Conservation (phyloP, 1,139 yeast species). For the Taphrina communis region DNA sequence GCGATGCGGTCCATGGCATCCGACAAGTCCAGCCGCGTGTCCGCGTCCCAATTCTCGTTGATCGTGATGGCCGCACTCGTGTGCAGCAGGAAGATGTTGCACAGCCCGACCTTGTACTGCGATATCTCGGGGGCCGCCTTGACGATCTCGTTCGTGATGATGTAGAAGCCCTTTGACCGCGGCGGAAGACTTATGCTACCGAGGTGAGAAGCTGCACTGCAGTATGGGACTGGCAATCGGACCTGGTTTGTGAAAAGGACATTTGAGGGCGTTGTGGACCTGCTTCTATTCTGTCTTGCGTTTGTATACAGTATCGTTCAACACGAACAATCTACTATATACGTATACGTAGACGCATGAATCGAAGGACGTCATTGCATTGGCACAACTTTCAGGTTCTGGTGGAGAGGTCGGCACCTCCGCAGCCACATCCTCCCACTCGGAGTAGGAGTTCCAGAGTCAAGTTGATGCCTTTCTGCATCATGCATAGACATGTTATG, state of each 20-base stretch:
- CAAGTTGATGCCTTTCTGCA: no score
- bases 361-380: background rate
- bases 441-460: no score
- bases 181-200: slow-evolving; percentile 61
- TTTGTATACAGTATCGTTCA: background rate
- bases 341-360: no score
- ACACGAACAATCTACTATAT: no score
- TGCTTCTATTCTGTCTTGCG: background rate
- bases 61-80: slow-evolving; percentile 78
- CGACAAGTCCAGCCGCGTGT: slow-evolving; percentile 72
- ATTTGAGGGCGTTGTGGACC: background rate
- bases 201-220: slow-evolving; percentile 45
- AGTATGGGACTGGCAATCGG: background rate
- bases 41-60: slow-evolving; percentile 82
- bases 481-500: no score
- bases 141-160: slow-evolving; percentile 70
- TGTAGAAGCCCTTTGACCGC: slow-evolving; percentile 69
- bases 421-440: background rate
- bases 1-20: slow-evolving; percentile 67
- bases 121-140: slow-evolving; percentile 60
- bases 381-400: background rate
- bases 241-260: slow-evolving; percentile 23
- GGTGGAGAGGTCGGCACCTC: slow-evolving; percentile 5
- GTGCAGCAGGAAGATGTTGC: slow-evolving; percentile 74
- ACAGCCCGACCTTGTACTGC: slow-evolving; percentile 65